Evolutionary conservation across 495 filamentous ascomycete species (phyloP), one percentile per base, ranked within the genome.

Genomic region (Aspergillus ostianus): DNA sequence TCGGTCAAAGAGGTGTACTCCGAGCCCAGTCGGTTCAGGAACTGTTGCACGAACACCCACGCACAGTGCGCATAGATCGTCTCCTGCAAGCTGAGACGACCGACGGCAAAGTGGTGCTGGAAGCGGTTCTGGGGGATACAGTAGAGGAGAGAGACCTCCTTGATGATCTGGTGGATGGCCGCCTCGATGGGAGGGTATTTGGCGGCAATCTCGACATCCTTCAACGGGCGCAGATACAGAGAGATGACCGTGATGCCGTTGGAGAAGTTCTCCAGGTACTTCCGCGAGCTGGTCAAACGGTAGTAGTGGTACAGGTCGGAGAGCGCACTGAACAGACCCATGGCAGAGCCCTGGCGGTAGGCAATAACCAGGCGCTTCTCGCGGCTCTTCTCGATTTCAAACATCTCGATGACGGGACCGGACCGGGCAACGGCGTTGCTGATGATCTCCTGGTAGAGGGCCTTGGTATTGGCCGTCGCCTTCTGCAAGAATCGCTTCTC

Each of bases 271-370:
- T 98, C 93, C 56, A 98, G 89, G 67, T 98, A 98, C 78, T 98
- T 98, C 54, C 94, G 85, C 2, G 94, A 92, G 71, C 91, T 96
- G 2, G 94, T 98, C 52, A 97, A 84, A 23, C 95, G 95, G 69
- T 98, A 98, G 81, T 97, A 97, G 77, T 98, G 94, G 75, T 98
- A 98, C 21, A 98, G 80, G 72, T 98, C 95, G 59, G 91, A 96
- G 56, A 98, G 75, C 21, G 94, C 92, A 63, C 92, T 96, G 80
- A 98, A 98, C 64, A 98, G 77, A 45, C 94, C 95, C 73, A 92
- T 84, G 21, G 94, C 95, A 9, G 93, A 96, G 52, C 93, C 86
- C 61, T 93, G 89, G 50, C 91, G 91, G 78, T 96, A 97, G 41
- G 92, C 95, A 67, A 98, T 85, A 58, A 98, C 92, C 58, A 98